Percentiles rank a stretch among this genome's conserved stretches.
phyloP scores from a whole-genome alignment of 2,329 filamentous ascomycete genomes.

The Coniella vitis region DNA sequence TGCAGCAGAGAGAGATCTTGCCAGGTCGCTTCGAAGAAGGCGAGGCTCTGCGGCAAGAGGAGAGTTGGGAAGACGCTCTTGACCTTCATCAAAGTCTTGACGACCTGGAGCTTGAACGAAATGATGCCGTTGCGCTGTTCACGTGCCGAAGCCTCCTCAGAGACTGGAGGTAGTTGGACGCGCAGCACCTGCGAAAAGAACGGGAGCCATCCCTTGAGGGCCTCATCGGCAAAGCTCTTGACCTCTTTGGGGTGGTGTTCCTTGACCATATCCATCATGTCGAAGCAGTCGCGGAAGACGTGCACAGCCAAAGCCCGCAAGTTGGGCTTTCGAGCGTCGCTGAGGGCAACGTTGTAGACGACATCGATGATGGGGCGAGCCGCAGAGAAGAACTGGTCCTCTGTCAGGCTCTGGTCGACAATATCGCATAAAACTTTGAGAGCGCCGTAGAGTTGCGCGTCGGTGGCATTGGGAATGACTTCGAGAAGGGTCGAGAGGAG shows the following conservation, averaged over 20 bases:
- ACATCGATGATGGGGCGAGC: conserved; percentile 79
- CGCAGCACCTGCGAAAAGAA: conserved; percentile 82
- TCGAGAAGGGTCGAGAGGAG: conserved; percentile 75
- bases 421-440: conserved; percentile 82
- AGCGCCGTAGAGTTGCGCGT: conserved; percentile 80
- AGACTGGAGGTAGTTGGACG: conserved; percentile 62
- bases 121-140: conserved; percentile 74
- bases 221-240: conserved; percentile 81
- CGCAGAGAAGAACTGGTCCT: conserved; percentile 90
- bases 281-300: conserved; percentile 86
- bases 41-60: conserved; percentile 73
- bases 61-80: conserved; percentile 75
- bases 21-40: conserved; percentile 84
- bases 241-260: conserved; percentile 85
- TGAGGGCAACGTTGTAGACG: conserved; percentile 75
- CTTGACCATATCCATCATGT: conserved; percentile 93
- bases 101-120: conserved; percentile 85
- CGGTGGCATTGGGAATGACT: conserved; percentile 67
- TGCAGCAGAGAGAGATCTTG: conserved; percentile 73
- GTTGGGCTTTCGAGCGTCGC: conserved; percentile 64
- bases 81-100: conserved; percentile 89
- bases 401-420: conserved; percentile 87
- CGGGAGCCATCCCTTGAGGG: conserved; percentile 76
- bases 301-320: conserved; percentile 81
- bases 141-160: conserved; percentile 46